Evolutionary conservation across 2,329 filamentous ascomycete species (phyloP).

Genomic region (Kalmusia sp.): DNA sequence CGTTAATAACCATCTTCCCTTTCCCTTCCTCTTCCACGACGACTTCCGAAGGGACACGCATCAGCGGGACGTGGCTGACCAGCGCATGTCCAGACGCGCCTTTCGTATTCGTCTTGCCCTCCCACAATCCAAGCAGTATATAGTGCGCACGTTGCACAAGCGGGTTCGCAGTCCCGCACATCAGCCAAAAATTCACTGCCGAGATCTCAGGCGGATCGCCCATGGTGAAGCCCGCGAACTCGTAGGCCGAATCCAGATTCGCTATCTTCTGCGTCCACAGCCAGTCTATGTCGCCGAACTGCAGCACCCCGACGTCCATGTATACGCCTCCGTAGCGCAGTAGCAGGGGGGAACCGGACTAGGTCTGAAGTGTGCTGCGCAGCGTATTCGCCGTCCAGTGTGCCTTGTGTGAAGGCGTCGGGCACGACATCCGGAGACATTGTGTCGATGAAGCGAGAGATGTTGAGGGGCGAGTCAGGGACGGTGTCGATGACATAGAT

Average conservation of each 20-base stretch:
- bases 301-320: constrained; percentile 63
- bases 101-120: constrained; percentile 37
- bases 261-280: constrained; percentile 61
- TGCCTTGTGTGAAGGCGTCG: constrained; percentile 57
- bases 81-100: constrained; percentile 60
- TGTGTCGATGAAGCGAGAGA: constrained; percentile 58
- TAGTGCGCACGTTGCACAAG: constrained; percentile 58
- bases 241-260: constrained; percentile 55
- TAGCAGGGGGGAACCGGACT: constrained; percentile 64
- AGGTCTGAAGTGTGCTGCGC: constrained; percentile 65
- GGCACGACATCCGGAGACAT: constrained; percentile 56
- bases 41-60: constrained; percentile 48
- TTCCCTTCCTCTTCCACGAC: constrained; percentile 42
- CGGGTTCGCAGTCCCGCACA: constrained; percentile 49
- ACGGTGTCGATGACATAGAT: constrained; percentile 60
- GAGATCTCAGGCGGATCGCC: constrained; percentile 23
- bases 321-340: constrained; percentile 65
- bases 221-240: constrained; percentile 34
- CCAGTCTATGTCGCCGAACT: constrained; percentile 63
- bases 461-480: constrained; percentile 55
- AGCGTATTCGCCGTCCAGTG: constrained; percentile 58
- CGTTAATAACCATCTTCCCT: constrained; percentile 46
- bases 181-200: constrained; percentile 32
- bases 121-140: constrained; percentile 62
- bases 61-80: constrained; percentile 57